Evolutionary conservation across 345 rosid species (phyloP).

Genomic region (Populus pruinosa): DNA sequence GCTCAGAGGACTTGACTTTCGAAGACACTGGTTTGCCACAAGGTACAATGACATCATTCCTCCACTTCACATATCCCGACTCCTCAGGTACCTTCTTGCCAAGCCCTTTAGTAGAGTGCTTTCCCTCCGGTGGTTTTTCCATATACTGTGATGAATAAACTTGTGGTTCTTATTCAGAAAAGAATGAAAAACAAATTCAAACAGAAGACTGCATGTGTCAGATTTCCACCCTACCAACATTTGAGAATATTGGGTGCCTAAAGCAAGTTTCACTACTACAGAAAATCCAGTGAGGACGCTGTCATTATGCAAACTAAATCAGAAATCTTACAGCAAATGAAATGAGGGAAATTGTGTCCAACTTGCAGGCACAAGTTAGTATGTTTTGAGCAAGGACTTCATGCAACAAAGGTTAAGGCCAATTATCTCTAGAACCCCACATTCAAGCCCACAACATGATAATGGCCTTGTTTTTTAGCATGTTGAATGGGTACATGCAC

Average conservation of each 20-base stretch:
- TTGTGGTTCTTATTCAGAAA: neutral
- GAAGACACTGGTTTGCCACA: slow-evolving; percentile 90
- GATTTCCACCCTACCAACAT: neutral
- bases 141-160: slow-evolving; percentile 40
- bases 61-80: slow-evolving; percentile 79
- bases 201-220: neutral
- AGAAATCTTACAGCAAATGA: neutral
- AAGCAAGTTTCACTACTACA: neutral
- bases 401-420: neutral
- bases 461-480: slow-evolving; percentile 1
- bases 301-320: neutral
- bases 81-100: slow-evolving; percentile 77
- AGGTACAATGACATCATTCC: slow-evolving; percentile 76
- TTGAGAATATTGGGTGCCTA: neutral
- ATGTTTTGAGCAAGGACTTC: neutral
- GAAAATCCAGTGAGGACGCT: neutral
- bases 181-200: neutral
- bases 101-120: slow-evolving; percentile 92
- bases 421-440: neutral
- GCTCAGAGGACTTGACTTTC: slow-evolving; percentile 62
- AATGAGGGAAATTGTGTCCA: neutral
- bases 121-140: slow-evolving; percentile 87
- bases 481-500: neutral
- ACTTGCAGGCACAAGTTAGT: neutral
- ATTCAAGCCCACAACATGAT: neutral